A percentile compares a stretch with the other conserved stretches of the same genome.
Evolutionary conservation across 495 filamentous ascomycete genomes (phyloP).

Genomic region (Neurospora discreta): DNA sequence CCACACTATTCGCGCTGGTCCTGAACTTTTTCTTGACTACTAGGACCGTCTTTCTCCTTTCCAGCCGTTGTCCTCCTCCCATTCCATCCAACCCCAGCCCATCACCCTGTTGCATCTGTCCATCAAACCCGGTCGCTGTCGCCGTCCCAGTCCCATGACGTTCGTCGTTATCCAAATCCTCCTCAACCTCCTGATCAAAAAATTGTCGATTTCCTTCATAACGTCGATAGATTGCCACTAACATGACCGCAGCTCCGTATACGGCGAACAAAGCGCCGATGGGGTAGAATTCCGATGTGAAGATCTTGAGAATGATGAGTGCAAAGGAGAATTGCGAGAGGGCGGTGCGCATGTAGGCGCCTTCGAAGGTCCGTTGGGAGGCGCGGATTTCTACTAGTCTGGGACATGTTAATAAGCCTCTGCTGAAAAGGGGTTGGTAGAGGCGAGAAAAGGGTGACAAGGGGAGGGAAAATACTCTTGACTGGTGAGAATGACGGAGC

Average conservation of each 20-base stretch:
- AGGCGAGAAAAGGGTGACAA: too few relatives aligned
- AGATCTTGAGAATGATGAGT: slow-evolving; percentile 90
- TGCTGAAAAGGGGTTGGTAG: too few relatives aligned
- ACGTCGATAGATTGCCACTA: slow-evolving; percentile 69
- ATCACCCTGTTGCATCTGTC: neutral
- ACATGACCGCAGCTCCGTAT: slow-evolving; percentile 75
- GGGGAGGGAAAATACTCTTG: slow-evolving; percentile 37
- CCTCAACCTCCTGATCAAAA: slow-evolving; percentile 57
- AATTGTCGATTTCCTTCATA: slow-evolving; percentile 90
- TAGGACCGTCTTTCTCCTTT: slow-evolving; percentile 19
- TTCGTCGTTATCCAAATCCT: slow-evolving; percentile 1
- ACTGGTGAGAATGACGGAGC: slow-evolving; percentile 68
- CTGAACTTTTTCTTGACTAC: slow-evolving; percentile 61
- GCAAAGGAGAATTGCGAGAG: slow-evolving; percentile 91
- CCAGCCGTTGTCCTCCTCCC: neutral
- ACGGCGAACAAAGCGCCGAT: slow-evolving; percentile 87
- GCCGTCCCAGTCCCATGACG: neutral
- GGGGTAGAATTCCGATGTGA: slow-evolving; percentile 87
- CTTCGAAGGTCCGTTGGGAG: slow-evolving; percentile 92
- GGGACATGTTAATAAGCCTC: too few relatives aligned
- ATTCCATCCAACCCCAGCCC: neutral
- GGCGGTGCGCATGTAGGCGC: slow-evolving; percentile 89
- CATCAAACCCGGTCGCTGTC: neutral
- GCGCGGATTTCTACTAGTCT: slow-evolving; percentile 81
- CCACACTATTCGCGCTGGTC: slow-evolving; percentile 74